Evolutionary conservation across 305 asterid species (phyloP), one percentile per base, ranked within the genome.

Genomic region (Fraxinus xanthoxyloides): DNA sequence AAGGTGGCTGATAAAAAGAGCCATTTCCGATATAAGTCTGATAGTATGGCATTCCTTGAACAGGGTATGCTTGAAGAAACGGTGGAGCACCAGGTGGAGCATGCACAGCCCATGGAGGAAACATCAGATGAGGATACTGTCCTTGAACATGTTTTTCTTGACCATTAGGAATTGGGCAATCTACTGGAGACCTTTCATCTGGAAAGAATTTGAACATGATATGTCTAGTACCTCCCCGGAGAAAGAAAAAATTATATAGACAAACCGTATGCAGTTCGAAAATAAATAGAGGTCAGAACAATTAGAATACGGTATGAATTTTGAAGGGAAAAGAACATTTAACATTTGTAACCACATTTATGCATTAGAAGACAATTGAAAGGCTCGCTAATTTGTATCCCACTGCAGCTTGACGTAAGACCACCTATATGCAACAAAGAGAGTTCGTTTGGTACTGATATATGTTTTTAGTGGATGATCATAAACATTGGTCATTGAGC

Each of bases 21-120:
- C 91, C 93, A 88, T 82, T 86, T 80, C 95, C 94, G 10, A 91
- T 78, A 78, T 91, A 93, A 75, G 90, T 76, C 87, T 86, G 98
- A 90, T 91, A 93, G 82, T 93, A 93, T 72, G 98, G 97, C 93
- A 96, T 87, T 85, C 98, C 98, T 85, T 93, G 99, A 75, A 92
- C 89, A 72, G 97, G 97, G 85, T 94, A 94, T 61, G 98, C 90
- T 73, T 90, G 98, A 90, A 90, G 92, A 83, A 87, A 80, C 43
- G 98, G 97, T 82, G 87, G 83, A 77, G 90, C 80, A 83, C 93
- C 92, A 78, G 93, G 91, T 13, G 92, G 88, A 38, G 90, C 84
- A 82, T 92, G 94, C 91, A 94, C 85, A 56, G 94, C 87, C 98
- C 99, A 95, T 48, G 93, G 89, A 54, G 97, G 91, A 85, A 78